These are phyloP conservation scores for Ophiocytium majus DNA, from an alignment of 352 stramenopile species.

Conservation along the genomic window DNA sequence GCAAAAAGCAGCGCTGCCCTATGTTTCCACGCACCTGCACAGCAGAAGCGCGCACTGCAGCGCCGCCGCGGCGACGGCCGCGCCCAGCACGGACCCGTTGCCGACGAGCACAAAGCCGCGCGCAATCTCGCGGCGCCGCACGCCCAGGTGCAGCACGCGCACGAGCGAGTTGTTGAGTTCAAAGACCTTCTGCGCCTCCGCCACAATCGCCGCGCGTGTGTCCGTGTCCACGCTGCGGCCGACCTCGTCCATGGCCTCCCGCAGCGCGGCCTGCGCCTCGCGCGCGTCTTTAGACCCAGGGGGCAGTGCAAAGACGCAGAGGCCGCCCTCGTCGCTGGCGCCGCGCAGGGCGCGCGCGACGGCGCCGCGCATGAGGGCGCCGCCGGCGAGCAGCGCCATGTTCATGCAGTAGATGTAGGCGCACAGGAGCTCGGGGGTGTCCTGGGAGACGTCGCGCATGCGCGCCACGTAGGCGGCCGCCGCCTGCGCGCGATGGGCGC, in stretches of 20 bases:
- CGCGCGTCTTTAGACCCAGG: neutral
- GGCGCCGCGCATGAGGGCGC: neutral
- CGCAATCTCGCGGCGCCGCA: neutral
- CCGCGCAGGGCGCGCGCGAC: neutral
- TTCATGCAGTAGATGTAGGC: constrained; percentile 17
- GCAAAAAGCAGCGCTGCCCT: too few relatives aligned
- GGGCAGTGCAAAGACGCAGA: neutral
- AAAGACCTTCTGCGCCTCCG: neutral
- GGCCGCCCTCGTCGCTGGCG: neutral
- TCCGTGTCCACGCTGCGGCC: neutral
- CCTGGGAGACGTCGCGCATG: neutral
- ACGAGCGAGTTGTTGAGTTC: constrained; percentile 9
- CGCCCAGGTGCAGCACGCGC: neutral
- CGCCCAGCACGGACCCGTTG: neutral
- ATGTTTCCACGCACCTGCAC: too few relatives aligned
- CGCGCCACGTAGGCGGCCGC: neutral
- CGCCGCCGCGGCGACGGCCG: neutral
- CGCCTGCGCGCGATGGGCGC: neutral
- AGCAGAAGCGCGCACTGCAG: too few relatives aligned
- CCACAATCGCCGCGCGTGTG: neutral
- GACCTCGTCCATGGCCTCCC: neutral
- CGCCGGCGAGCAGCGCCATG: neutral
- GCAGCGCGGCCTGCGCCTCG: neutral
- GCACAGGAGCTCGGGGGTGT: constrained; percentile 2
- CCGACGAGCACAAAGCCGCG: neutral